Conservation (phyloP, 495 filamentous ascomycete genomes). For the Bathelium albidoporum region DNA sequence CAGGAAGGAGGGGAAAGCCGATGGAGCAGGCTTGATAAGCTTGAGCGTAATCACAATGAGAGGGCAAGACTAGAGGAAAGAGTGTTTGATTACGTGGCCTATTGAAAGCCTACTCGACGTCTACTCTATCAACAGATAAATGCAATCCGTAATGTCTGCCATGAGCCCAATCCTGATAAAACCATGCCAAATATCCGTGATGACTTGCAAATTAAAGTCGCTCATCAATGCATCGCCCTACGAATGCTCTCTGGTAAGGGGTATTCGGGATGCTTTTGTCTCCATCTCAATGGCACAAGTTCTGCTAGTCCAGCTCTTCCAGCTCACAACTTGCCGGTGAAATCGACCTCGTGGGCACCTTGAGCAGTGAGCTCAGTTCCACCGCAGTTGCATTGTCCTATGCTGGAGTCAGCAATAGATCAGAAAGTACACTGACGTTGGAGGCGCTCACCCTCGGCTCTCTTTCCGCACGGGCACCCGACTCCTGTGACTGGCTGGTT, state of each 20-base stretch:
- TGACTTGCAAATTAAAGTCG: no score
- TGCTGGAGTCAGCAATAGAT: background rate
- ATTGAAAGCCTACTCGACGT: no score
- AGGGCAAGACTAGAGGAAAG: no score
- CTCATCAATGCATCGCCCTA: no score
- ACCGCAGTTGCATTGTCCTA: background rate
- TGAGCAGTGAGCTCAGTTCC: background rate
- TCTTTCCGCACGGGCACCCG: slow-evolving; percentile 25
- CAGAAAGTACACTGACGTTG: background rate
- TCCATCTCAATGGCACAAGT: background rate
- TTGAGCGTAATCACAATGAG: no score
- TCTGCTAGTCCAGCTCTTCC: background rate
- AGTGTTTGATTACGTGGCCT: no score
- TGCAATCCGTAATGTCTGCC: no score
- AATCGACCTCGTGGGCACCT: background rate
- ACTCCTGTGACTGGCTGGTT: slow-evolving; percentile 37
- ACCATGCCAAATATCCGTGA: no score
- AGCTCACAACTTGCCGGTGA: background rate
- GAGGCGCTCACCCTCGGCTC: background rate
- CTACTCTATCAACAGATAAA: no score
- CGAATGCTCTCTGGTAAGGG: background rate
- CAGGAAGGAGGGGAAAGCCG: no score
- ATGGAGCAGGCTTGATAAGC: no score
- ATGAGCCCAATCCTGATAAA: no score
- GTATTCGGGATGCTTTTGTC: background rate